Evolutionary conservation across 441 rosid species (phyloP), one percentile per base, ranked within the genome.

Genomic region (Geranium incanum): DNA sequence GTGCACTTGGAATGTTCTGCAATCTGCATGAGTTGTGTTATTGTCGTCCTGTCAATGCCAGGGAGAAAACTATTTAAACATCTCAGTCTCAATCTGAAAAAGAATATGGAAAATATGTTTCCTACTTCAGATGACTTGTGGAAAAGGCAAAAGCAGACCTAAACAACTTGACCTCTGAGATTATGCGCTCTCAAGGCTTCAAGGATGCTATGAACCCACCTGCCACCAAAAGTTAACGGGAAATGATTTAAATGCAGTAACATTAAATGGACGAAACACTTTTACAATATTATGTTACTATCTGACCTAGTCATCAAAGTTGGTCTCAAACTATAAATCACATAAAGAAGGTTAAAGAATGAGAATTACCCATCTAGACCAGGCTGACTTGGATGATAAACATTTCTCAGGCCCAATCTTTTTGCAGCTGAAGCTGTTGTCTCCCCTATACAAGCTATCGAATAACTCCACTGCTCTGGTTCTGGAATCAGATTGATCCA

Each of bases 401-500:
- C 92, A 71, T 84, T 83, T 80, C 78, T 81, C 75, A 92, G 77
- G 73, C 97, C 97, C 70, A 89, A 76, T 65, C 79, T 82, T 89
- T 79, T 85, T 63, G 97, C 97, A 75, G 89, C 97, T 12, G 81
- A 83, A 66, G 94, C 99, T 76, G 97, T 94, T 68, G 97, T 94
- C 86, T 92, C 97, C 55, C 99, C 99, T 41, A 94, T 92, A 75
- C 97, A 94, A 50, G 92, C 97, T 71, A 90, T 81, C 37, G 86
- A 86, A 77, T 86, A 86, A 76, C 76, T 78, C 88, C 94, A 89
- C 23, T 75, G 73, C 75, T 84, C 84, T 36, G 70, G 75, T 71
- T 90, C 86, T 68, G 84, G 74, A 76, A 88, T 82, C 71, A 94
- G 83, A 81, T 80, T 77, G 75, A 85, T 75, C 97, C 97, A 92